Evolutionary conservation across 169 alveolate genomes (phyloP), one percentile per base, ranked within the genome.

Genomic region (Plasmodium malariae): DNA sequence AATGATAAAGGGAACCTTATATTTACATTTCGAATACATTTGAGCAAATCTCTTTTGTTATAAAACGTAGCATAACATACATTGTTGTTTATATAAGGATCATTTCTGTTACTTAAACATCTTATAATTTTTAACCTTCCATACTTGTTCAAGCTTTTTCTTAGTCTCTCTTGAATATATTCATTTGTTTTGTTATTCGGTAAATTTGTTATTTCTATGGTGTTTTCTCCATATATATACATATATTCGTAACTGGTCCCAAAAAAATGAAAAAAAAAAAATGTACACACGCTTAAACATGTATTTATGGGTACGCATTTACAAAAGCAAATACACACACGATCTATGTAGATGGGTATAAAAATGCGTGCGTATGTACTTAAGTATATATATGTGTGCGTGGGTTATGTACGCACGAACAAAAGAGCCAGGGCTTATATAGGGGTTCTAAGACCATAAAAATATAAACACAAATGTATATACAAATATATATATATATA

Each of bases 151-250:
- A 95, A 95, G 89, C 91, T 93, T 14, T 96, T 71, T 89, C 96
- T 76, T 37, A 96, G 90, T 32, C 98, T 63, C 60, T 95, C 98
- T 93, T 96, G 98, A 76, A 96, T 65, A 62, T 95, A 96, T 88
- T 96, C 97, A 3, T 97, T 97, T n/a, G 98, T 96, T 54, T 92
- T 68, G 34, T 97, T 96, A 95, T 89, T 93, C 9, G 98, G 97
- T 60, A 95, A 60, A 51, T 92, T 93, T 60, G 92, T 67, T 19
- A 95, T 87, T 68, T 93, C 95, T 43, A 96, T 88, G 0, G 97
- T 94, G 49, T 95, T 91, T 36, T 93, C 96, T 6, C 96, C 97
- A 68, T 91, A 95, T 24, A 93, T 93, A 43, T 85, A 86, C 72
- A 91, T 74, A 30, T 87, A 93, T 40, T 94, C 96, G 43, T 88